These are phyloP conservation scores for Mycosphaerella sp. DNA, from an alignment of 2,329 filamentous ascomycete species.

Conservation along the genomic window DNA sequence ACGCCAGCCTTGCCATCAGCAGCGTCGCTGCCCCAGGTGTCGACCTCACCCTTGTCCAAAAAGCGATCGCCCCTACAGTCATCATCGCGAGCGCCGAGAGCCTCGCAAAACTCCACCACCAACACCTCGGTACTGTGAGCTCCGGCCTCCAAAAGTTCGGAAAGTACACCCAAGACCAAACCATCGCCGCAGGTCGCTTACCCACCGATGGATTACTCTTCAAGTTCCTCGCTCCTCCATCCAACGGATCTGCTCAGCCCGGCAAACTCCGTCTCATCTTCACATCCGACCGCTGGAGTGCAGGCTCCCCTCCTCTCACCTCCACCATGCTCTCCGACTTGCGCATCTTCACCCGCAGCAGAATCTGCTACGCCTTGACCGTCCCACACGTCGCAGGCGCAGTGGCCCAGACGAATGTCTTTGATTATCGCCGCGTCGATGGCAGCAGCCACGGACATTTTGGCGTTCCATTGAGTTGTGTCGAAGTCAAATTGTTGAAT, in stretches of 20 bases:
- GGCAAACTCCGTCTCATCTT: conserved; percentile 77
- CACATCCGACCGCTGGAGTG: conserved; percentile 65
- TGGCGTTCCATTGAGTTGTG: conserved; percentile 69
- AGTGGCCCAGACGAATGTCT: conserved; percentile 77
- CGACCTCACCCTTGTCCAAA: conserved; percentile 66
- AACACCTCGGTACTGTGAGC: conserved; percentile 46
- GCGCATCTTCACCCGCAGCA: conserved; percentile 70
- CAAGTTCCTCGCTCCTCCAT: conserved; percentile 51
- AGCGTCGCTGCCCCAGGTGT: conserved; percentile 71
- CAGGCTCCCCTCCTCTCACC: conserved; percentile 56
- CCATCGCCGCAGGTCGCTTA: conserved; percentile 67
- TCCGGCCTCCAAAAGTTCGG: conserved; percentile 60
- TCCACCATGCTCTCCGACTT: conserved; percentile 70
- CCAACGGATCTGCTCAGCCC: conserved; percentile 51
- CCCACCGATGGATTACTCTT: conserved; percentile 59
- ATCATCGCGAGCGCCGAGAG: conserved; percentile 71
- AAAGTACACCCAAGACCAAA: conserved; percentile 65
- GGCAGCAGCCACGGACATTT: conserved; percentile 57
- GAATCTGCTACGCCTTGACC: conserved; percentile 79
- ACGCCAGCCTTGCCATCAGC: conserved; percentile 79
- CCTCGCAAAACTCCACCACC: conserved; percentile 61
- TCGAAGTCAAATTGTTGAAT: conserved; percentile 58
- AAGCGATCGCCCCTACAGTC: conserved; percentile 72
- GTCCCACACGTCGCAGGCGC: conserved; percentile 79
- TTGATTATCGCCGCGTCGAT: conserved; percentile 66